Evolutionary conservation across 2,329 filamentous ascomycete genomes (phyloP), one percentile per base, ranked within the genome.

Genomic region (Epicoccum sorghinum): DNA sequence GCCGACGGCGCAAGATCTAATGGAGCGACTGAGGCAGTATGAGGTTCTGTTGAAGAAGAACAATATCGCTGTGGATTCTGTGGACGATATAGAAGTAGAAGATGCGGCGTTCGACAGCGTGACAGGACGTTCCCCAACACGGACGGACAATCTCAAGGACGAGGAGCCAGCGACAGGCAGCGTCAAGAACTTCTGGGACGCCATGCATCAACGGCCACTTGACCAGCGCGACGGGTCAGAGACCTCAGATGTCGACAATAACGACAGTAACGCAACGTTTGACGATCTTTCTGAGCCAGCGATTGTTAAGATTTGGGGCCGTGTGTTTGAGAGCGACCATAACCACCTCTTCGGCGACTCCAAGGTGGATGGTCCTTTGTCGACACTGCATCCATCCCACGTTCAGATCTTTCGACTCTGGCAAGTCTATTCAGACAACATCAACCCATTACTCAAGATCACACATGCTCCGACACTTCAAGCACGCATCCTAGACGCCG

Each of bases 351-450:
- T 88, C 61, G 82, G 82, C 27, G 73, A 78, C 1, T 74, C 66
- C 4, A 70, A 72, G 14, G 62, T 82, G 22, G 82, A 83, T 55
- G 82, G 89, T 18, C 83, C 90, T 57, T 72, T 91, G 38, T 77
- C 81, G 12, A 78, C 80, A 35, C 76, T 89, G 5, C 88, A 90
- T 65, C 89, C 89, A 0, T 67, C 85, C 0, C 84, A 86, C 1
- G 84, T 83, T 0, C 86, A 89, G 54, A 86, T 89, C 47, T 82
- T 83, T 1, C 85, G 83, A 45, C 80, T 93, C 7, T 93, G 90
- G 90, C 87, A 91, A 67, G 78, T 87, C 4, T 92, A 87, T 62
- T 76, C 91, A 9, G 86, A 73, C 12, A 71, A 71, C 29, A 55
- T 72, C n/a, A 67, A 72, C 18, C 69, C 71, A 7, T 45, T 72